Conservation (phyloP, 164 flowering plant species). For the Sextonia rubra region DNA sequence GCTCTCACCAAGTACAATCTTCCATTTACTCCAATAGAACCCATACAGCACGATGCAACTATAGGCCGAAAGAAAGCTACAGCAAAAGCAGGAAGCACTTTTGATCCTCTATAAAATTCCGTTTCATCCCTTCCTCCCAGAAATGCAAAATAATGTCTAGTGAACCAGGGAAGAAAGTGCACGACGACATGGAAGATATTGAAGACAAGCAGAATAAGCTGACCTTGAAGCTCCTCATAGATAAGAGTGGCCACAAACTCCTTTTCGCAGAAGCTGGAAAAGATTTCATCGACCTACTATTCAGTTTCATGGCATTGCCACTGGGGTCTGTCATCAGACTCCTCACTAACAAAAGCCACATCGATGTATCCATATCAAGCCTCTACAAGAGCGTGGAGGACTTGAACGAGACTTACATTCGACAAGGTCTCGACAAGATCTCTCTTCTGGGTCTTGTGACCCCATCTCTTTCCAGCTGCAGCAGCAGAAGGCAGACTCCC, state of each 20-base stretch:
- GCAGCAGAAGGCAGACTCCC: too few species aligned
- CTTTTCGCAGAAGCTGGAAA: constrained; percentile 54
- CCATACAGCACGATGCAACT: too few species aligned
- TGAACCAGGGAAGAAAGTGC: too few species aligned
- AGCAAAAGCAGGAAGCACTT: too few species aligned
- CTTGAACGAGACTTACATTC: not conserved
- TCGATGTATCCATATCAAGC: not conserved
- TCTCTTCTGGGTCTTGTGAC: not conserved
- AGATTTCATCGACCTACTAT: constrained; percentile 60
- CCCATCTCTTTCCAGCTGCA: not conserved
- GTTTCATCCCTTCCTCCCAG: too few species aligned
- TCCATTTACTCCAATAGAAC: too few species aligned
- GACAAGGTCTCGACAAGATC: not conserved
- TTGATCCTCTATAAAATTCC: too few species aligned
- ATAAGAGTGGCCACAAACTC: constrained; percentile 8
- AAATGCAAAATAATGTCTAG: too few species aligned
- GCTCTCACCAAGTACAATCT: too few species aligned
- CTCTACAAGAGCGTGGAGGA: constrained; percentile 1
- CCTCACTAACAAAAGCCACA: not conserved
- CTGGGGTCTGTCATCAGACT: not conserved
- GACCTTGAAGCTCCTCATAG: constrained; percentile 13
- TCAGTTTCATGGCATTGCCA: constrained; percentile 35
- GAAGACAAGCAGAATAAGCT: too few species aligned
- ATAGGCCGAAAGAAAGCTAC: too few species aligned
- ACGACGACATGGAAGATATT: not conserved